These are phyloP conservation scores for Kluyveromyces sp. DNA, from an alignment of 1,139 yeast species.

Conservation along the genomic window DNA sequence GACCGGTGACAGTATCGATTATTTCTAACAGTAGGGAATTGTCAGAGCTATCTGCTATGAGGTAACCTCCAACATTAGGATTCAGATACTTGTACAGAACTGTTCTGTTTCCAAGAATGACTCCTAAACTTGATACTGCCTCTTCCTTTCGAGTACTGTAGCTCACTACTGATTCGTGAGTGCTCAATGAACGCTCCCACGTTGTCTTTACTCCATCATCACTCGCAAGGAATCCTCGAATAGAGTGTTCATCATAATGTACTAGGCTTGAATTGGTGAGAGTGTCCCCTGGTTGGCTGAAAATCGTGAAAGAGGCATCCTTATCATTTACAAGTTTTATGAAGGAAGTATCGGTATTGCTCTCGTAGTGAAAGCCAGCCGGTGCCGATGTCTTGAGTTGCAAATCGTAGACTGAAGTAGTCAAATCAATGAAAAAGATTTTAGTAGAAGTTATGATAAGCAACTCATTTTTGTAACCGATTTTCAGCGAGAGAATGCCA, in stretches of 20 bases:
- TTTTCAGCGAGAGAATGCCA: slow-evolving; percentile 21
- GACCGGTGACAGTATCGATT: slow-evolving; percentile 67
- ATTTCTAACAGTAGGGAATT: slow-evolving; percentile 41
- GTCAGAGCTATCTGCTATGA: slow-evolving; percentile 37
- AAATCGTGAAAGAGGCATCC: slow-evolving; percentile 1
- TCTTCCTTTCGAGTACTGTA: slow-evolving; percentile 38
- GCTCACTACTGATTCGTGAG: slow-evolving; percentile 35
- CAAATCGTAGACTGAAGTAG: not conserved
- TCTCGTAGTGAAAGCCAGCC: not conserved
- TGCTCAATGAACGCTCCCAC: slow-evolving; percentile 29
- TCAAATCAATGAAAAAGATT: not conserved
- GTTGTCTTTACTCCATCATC: slow-evolving; percentile 24
- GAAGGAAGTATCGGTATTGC: not conserved
- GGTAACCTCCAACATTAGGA: slow-evolving; percentile 57
- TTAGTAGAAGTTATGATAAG: slow-evolving; percentile 20
- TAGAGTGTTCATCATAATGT: slow-evolving; percentile 1
- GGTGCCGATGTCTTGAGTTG: not conserved
- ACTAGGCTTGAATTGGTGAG: slow-evolving; percentile 23
- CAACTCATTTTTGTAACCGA: slow-evolving; percentile 16
- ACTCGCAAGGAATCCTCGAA: slow-evolving; percentile 26
- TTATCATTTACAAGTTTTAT: slow-evolving; percentile 6
- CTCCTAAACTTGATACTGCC: slow-evolving; percentile 59
- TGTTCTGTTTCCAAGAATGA: slow-evolving; percentile 59
- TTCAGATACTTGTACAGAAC: slow-evolving; percentile 81
- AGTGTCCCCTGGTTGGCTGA: slow-evolving; percentile 9